Evolutionary conservation across 805 yeast species (phyloP).

Genomic region (Jamesozyma spencerorum): DNA sequence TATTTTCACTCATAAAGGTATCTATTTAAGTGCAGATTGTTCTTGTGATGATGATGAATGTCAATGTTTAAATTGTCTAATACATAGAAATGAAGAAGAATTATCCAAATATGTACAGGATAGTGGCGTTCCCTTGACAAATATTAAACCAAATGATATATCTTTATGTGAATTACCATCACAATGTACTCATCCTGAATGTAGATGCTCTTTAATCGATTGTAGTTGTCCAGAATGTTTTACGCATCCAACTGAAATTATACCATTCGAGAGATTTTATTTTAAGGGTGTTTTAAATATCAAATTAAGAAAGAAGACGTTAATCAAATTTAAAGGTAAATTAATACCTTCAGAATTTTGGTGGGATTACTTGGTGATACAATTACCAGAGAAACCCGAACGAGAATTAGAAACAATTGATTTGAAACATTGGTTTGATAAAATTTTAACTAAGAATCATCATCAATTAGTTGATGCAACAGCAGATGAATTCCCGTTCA

Average conservation of each 20-base stretch:
- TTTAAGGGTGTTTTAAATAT: conserved; percentile 21
- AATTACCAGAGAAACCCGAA: conserved; percentile 19
- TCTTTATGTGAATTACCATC: not conserved
- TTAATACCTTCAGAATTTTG: conserved; percentile 27
- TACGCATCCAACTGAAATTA: conserved; percentile 22
- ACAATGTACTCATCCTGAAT: conserved; percentile 8
- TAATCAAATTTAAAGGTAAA: conserved; percentile 22
- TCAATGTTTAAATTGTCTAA: conserved; percentile 27
- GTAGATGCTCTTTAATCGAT: conserved; percentile 17
- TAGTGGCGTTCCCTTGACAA: conserved; percentile 27
- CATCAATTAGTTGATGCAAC: conserved; percentile 13
- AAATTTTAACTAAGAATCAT: conserved; percentile 13
- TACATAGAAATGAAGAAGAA: conserved; percentile 30
- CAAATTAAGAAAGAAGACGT: conserved; percentile 20
- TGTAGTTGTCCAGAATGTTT: conserved; percentile 20
- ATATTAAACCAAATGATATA: conserved; percentile 5
- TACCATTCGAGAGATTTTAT: conserved; percentile 21
- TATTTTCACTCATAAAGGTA: conserved; percentile 27
- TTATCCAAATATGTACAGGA: conserved; percentile 21
- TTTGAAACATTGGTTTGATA: conserved; percentile 24
- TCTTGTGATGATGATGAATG: conserved; percentile 28
- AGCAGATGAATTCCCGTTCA: conserved; percentile 4
- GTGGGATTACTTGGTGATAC: conserved; percentile 27
- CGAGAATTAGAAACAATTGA: conserved; percentile 17
- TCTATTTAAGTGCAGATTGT: conserved; percentile 27